These are phyloP conservation scores for Berberis vulgaris DNA, from an alignment of 164 flowering plant genomes.

Conservation along the genomic window DNA sequence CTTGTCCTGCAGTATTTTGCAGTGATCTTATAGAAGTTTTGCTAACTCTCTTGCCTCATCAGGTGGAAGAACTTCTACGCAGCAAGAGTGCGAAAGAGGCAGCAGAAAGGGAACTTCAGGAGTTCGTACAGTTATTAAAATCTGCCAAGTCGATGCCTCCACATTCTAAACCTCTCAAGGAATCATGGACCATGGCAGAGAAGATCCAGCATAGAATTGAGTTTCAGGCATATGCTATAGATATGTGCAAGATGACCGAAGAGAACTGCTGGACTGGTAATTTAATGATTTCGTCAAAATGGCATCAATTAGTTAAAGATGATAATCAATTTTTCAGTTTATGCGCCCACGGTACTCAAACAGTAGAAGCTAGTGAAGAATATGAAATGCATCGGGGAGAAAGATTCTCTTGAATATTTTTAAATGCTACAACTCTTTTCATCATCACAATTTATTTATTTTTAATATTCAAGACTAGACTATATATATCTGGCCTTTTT, in stretches of 20 bases:
- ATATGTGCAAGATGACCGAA: slow-evolving; percentile 55
- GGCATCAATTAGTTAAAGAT: too few relatives aligned
- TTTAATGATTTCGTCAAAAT: too few relatives aligned
- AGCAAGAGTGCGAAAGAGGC: slow-evolving; percentile 62
- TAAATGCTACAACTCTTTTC: too few relatives aligned
- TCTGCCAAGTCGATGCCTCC: slow-evolving; percentile 62
- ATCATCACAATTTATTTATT: too few relatives aligned
- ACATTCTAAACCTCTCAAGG: slow-evolving; percentile 57
- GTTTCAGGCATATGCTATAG: slow-evolving; percentile 73
- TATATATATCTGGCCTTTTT: too few relatives aligned
- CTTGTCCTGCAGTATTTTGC: not conserved
- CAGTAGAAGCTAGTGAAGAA: too few relatives aligned
- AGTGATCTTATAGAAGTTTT: not conserved
- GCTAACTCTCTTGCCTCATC: slow-evolving; percentile 2
- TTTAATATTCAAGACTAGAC: too few relatives aligned
- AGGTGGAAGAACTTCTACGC: slow-evolving; percentile 81
- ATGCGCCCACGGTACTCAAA: too few relatives aligned
- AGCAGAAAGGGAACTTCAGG: slow-evolving; percentile 77
- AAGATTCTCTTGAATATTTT: too few relatives aligned
- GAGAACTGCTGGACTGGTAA: slow-evolving; percentile 70
- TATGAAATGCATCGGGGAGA: too few relatives aligned
- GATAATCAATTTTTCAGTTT: too few relatives aligned
- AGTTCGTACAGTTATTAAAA: slow-evolving; percentile 51
- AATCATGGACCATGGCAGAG: slow-evolving; percentile 62
- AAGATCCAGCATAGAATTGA: slow-evolving; percentile 39